Evolutionary conservation across 305 asterid genomes (phyloP).

Genomic region (Solanum hybrid): DNA sequence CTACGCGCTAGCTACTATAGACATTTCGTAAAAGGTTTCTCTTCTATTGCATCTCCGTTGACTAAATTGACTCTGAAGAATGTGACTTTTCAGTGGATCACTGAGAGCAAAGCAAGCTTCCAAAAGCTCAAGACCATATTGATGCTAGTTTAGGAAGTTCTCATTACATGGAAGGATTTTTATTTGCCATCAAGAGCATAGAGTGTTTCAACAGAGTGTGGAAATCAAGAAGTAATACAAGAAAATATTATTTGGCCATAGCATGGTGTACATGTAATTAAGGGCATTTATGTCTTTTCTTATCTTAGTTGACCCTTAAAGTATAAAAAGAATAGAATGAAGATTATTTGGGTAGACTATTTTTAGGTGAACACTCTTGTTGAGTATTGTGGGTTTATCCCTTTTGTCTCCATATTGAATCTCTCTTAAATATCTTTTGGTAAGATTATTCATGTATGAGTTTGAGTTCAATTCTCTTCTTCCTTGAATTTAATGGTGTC

Average conservation of each 20-base stretch:
- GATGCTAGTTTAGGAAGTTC: not conserved
- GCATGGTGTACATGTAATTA: not conserved
- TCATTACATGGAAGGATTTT: not conserved
- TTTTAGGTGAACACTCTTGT: not conserved
- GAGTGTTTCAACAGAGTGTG: not conserved
- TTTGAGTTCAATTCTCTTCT: not conserved
- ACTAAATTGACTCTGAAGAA: not conserved
- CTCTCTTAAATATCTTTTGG: not conserved
- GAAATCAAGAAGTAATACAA: not conserved
- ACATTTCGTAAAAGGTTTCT: not conserved
- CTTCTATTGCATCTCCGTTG: not conserved
- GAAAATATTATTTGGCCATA: not conserved
- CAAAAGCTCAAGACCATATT: not conserved
- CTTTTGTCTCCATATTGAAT: not conserved
- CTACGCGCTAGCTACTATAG: not conserved
- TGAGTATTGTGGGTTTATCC: not conserved
- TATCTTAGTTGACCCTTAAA: not conserved
- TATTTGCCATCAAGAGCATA: not conserved
- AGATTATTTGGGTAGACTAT: not conserved
- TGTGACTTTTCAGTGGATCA: not conserved
- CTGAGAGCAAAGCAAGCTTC: not conserved
- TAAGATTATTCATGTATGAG: not conserved
- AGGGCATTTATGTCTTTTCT: not conserved
- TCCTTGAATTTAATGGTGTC: not conserved
- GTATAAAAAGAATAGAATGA: not conserved